A percentile compares a stretch with the other conserved stretches of the same genome.
phyloP scores from a whole-genome alignment of 441 rosid genomes.

The Bocquillonia castaneifolia region DNA sequence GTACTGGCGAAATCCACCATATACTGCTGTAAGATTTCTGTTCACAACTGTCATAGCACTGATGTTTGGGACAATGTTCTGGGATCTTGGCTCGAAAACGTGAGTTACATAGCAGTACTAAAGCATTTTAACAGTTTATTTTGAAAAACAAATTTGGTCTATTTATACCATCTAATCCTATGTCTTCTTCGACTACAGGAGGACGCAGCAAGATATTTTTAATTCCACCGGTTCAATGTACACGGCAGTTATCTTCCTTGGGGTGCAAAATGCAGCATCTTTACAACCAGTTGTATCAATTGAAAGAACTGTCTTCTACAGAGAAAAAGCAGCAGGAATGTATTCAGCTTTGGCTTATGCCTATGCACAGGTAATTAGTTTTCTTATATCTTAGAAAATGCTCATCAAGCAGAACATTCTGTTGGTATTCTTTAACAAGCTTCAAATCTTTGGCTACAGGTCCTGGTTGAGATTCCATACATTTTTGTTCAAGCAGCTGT shows the following conservation, averaged over 20 bases:
- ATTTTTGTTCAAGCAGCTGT: constrained; percentile 5
- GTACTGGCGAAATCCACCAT: constrained; percentile 79
- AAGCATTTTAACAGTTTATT: no score
- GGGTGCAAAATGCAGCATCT: constrained; percentile 46
- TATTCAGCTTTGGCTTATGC: constrained; percentile 72
- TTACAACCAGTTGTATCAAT: constrained; percentile 60
- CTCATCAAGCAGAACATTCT: no score
- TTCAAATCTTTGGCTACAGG: no score
- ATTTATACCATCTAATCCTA: no score
- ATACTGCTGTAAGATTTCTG: constrained; percentile 66
- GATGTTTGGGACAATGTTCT: constrained; percentile 72
- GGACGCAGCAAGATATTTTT: constrained; percentile 40
- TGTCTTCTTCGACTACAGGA: constrained; percentile 19
- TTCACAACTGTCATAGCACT: constrained; percentile 60
- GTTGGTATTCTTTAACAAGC: no score
- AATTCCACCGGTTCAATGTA: constrained; percentile 71
- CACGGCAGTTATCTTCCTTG: constrained; percentile 53
- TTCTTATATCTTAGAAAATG: not conserved
- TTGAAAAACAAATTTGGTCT: no score
- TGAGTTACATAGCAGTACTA: constrained; percentile 20
- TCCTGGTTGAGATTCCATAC: constrained; percentile 62
- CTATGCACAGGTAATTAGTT: constrained; percentile 48
- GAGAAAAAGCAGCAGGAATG: constrained; percentile 76
- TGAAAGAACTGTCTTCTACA: constrained; percentile 65
- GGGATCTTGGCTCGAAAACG: constrained; percentile 72